Conservation (phyloP, 345 rosid species). For the Diplotaxis tenuifolia region DNA sequence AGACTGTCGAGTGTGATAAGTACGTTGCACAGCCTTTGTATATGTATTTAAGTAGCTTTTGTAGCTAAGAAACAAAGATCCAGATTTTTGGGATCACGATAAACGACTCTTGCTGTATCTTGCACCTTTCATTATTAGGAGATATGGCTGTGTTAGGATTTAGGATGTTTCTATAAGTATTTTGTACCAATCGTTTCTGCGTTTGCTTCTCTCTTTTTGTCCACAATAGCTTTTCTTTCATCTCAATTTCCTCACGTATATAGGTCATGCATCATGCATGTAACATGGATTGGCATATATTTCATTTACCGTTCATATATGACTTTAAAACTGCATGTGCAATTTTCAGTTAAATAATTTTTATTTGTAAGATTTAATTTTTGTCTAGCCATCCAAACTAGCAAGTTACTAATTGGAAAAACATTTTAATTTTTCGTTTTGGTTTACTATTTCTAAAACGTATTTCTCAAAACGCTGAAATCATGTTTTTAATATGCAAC, state of each 20-base stretch:
- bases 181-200: background rate
- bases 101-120: background rate
- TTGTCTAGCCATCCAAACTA: background rate
- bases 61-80: constrained; percentile 22
- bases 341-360: background rate
- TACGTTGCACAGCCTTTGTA: background rate
- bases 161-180: background rate
- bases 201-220: constrained; percentile 10
- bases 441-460: background rate
- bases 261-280: background rate
- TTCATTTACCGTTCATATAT: background rate
- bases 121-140: background rate
- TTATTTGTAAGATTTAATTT: background rate
- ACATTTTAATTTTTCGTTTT: background rate
- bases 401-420: background rate
- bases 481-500: background rate
- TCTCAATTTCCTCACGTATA: background rate
- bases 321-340: background rate
- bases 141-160: constrained; percentile 7
- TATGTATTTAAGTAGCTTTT: constrained; percentile 11
- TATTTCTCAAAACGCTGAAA: background rate
- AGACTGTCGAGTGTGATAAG: constrained; percentile 16
- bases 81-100: constrained; percentile 1
- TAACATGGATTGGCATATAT: background rate
- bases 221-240: background rate